Evolutionary conservation across 2,329 filamentous ascomycete species (phyloP).

Genomic region (Verticillium dahliae): DNA sequence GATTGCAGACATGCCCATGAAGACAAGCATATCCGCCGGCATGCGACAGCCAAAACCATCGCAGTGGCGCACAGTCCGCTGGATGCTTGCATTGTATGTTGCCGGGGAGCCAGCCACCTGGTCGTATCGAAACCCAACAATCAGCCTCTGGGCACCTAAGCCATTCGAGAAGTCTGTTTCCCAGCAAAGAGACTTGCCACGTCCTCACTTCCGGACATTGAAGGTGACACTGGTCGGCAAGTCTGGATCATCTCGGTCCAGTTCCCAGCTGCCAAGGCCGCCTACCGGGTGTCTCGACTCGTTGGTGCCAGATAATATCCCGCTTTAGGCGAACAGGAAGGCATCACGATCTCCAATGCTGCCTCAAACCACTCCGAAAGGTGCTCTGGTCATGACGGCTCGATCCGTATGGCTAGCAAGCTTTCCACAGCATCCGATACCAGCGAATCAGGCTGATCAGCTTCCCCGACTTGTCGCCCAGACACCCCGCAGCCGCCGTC

Average conservation of each 20-base stretch:
- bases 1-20: no score
- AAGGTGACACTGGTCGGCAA: neutral
- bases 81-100: neutral
- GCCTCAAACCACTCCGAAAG: no score
- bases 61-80: neutral
- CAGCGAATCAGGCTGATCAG: no score
- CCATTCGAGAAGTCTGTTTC: neutral
- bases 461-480: neutral
- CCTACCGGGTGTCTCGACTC: neutral
- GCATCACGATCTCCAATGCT: neutral
- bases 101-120: neutral
- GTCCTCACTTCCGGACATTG: neutral
- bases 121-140: neutral
- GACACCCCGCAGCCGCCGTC: neutral
- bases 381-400: neutral
- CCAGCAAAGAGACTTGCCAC: neutral
- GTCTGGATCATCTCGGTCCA: neutral
- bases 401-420: neutral
- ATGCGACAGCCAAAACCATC: neutral
- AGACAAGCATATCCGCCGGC: no score
- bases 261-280: neutral
- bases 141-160: neutral
- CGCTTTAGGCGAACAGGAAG: neutral
- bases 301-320: neutral
- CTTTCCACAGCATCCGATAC: neutral